Evolutionary conservation across 495 filamentous ascomycete species (phyloP), one percentile per base, ranked within the genome.

Genomic region (Beverwykella pulmonaria): DNA sequence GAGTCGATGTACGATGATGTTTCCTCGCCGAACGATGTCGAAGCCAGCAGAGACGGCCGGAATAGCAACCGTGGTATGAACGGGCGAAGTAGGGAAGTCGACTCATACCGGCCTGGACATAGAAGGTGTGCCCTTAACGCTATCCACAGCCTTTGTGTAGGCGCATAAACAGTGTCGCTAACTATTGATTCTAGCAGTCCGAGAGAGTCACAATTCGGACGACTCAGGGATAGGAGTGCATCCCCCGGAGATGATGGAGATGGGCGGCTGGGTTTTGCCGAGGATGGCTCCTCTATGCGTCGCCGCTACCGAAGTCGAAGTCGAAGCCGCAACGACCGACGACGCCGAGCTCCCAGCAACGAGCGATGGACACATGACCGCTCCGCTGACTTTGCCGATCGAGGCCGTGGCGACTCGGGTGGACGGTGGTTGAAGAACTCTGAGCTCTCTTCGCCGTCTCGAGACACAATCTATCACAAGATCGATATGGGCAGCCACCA

Each of bases 1-100:
- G 89, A 83, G 23, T 89, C 82, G 61, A 86, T 96, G 76, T 96
- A 95, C 65, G 92, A 92, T 65, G 92, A 84, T 63, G 71, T 78
- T 55, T 73, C 52, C 10, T 29, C 22, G 65, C 32, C 55, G 6
- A n/a, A n/a, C 36, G 53, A 59, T 23, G 47, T 20, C 14, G 50
- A 47, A 9, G 25, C 34, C 14, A 59, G 55, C n/a, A 25, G n/a
- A 20, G 47, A 41, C 29, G 26, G 46, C 17, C 46, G 46, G 15
- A 53, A 41, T 20, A 41, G 49, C 27, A 49, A 32, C 23, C 58
- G 29, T 4, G 47, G 32, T 30, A 32, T 44, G 17, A 36, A 53
- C 17, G 17, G 17, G n/a, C 23, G 58, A 50, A 26, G 49, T 23
- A 49, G 39, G 17, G 26, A 20, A 22, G 44, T 27, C 10, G 58